Base-by-base conservation (phyloP, 345 rosid genomes). In the Noccaea caerulescens region DNA sequence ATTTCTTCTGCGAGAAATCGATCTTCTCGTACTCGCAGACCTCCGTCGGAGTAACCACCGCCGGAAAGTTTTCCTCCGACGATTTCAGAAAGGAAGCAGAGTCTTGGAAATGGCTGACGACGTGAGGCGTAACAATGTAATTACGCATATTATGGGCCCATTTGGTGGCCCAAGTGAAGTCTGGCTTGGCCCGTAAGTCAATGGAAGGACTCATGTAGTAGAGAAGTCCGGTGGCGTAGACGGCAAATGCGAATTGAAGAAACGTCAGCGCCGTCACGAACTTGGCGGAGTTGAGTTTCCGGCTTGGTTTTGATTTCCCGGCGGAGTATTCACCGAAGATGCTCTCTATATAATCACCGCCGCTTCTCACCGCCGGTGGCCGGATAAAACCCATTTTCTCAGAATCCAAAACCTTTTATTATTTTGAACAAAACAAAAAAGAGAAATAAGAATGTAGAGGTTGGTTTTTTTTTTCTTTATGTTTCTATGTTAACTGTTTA, bases 11-110 rank as follows among this genome's bases (percentile, higher is more conserved):
- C 63, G 62, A 47, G 79, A 94, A 94, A 64, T 91, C 96, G 10
- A 94, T 91, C 81, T 88, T 86, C 79, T 94, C 99, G 14, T 79
- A 80, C 86, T 94, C 96, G 57, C 99, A 94, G 7, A 83, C 92
- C 30, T 81, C 83, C 20, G 83, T 59, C 27, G 88, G 90, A 11
- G 62, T 62, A 13, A 76, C 55, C 43, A 18, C 20, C 5, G 70
- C 85, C 63, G 52, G 78, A 0, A 47, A 49, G 2, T 50, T 58
- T 0, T 46, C 65, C 34, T 81, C 59, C 18, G 84, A 83, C 12
- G 72, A 65, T 37, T 38, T 39, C 0, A 81, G 50, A 2, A 80
- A 71, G 2, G 87, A 83, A 42, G 82, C 75, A 7, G 92, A 49
- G 38, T 86, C 88, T 72, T 87, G 96, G 80, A 83, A 83, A 34